A percentile compares a stretch with the other conserved stretches of the same genome.
phyloP scores from a whole-genome alignment of 148 eudicot species.

The Limonium bicolor region DNA sequence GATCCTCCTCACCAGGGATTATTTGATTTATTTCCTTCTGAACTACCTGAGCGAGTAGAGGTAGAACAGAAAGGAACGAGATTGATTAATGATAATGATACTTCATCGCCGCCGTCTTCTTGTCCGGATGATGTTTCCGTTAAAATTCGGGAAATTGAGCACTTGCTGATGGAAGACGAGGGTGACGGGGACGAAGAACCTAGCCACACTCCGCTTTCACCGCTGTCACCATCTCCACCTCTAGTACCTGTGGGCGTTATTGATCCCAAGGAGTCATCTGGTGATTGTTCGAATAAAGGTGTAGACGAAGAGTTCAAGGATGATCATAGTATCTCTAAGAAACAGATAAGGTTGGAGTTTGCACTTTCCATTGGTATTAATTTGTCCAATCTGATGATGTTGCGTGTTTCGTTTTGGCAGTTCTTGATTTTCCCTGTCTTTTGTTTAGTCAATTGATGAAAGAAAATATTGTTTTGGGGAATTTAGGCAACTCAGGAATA shows the following conservation, averaged over 20 bases:
- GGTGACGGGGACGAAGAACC: not conserved
- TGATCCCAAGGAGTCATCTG: slow-evolving; percentile 6
- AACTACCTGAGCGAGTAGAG: no score
- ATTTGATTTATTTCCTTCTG: slow-evolving; percentile 5
- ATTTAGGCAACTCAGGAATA: slow-evolving; percentile 69
- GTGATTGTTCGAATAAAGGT: slow-evolving; percentile 7
- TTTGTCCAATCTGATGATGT: not conserved
- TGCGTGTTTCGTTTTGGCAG: not conserved
- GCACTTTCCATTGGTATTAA: not conserved
- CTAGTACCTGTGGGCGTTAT: not conserved
- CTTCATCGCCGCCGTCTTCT: slow-evolving; percentile 3
- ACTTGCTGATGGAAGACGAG: slow-evolving; percentile 38
- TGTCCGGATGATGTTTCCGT: slow-evolving; percentile 3
- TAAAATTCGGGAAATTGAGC: slow-evolving; percentile 36
- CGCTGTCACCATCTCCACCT: not conserved
- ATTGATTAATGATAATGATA: not conserved
- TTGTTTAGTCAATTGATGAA: not conserved
- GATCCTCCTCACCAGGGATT: slow-evolving; percentile 2
- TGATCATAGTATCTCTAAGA: not conserved
- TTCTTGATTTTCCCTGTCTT: not conserved
- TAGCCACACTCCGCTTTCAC: not conserved
- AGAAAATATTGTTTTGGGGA: no score
- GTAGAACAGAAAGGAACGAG: not conserved
- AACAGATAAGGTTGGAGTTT: not conserved
- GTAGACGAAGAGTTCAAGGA: not conserved